Evolutionary conservation across 169 alveolate species (phyloP).

Genomic region (Cryptosporidium baileyi): DNA sequence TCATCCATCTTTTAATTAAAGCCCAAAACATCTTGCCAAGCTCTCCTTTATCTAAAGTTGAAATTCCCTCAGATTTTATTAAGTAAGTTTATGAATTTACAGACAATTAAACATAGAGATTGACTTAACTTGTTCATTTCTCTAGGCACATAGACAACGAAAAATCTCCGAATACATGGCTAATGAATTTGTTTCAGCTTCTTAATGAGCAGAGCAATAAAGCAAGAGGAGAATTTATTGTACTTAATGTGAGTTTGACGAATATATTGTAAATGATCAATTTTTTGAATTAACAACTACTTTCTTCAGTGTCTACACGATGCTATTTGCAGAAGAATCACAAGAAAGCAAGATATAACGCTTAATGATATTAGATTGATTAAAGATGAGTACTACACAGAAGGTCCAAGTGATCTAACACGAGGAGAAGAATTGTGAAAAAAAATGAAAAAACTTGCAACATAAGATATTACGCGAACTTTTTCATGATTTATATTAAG

Average conservation of each 20-base stretch:
- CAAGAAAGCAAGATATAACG: background rate
- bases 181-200: conserved; percentile 13
- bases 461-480: no score
- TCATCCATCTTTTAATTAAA: background rate
- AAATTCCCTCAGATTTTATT: conserved; percentile 31
- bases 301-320: background rate
- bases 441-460: no score
- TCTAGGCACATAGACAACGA: conserved; percentile 39
- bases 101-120: background rate
- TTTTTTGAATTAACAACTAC: background rate
- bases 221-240: conserved; percentile 44
- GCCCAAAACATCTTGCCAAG: conserved; percentile 19
- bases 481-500: no score
- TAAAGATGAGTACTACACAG: no score
- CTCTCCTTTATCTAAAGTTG: conserved; percentile 38
- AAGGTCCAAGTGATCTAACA: no score
- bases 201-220: conserved; percentile 19
- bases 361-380: conserved; percentile 8
- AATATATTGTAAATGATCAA: background rate
- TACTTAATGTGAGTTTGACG: conserved; percentile 3
- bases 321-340: conserved; percentile 28
- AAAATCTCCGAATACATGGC: conserved; percentile 65
- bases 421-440: no score
- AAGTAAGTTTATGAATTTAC: conserved; percentile 10
- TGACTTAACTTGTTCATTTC: background rate